Base-by-base conservation (phyloP, 2,329 filamentous ascomycete genomes). In the Trichoderma sp. region DNA sequence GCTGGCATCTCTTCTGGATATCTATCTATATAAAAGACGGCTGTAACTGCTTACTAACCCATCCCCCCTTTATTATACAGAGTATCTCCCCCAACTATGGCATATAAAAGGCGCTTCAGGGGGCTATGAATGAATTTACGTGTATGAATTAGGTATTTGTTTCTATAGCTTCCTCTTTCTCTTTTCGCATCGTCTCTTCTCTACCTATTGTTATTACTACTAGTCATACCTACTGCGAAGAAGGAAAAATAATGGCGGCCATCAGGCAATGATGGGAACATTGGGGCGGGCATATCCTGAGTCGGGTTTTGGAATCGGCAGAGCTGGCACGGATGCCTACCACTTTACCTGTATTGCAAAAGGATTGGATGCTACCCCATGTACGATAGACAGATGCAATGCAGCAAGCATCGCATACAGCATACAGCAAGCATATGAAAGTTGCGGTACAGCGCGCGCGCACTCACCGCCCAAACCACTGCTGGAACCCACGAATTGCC, bases 61-160 rank as follows among this genome's bases (percentile, higher is more conserved):
- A 28, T 64, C 46, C 43, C 46, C 60, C 58, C 58, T n/a, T 52
- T 63, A 63, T 63, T n/a, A 34, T 24, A 43, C 39, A 18, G 39
- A 43, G 39, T n/a, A 32, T 49, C 21, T 49, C 58, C 58, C 37
- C 18, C 26, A 32, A 46, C 39, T 30, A 37, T 39, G 64, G 65
- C 65, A 67, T 67, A 67, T 67, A 67, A 30, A 67, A 59, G 65
- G 65, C 65, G 65, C 59, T 67, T 21, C 10, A 30, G 46, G 59
- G 21, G 59, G 24, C 6, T 24, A 26, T 26, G 21, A 59, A 6
- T 28, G 21, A 64, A 52, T 64, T 63, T 37, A 37, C 14, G 49
- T 59, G 56, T 67, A 59, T 14, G 56, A 37, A 11, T n/a, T 43
- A 24, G 52, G 11, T 34, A 14, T 34, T 56, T 51, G 18, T 32